Evolutionary conservation across 1,139 yeast species (phyloP).

Genomic region (Taphrina confusa): DNA sequence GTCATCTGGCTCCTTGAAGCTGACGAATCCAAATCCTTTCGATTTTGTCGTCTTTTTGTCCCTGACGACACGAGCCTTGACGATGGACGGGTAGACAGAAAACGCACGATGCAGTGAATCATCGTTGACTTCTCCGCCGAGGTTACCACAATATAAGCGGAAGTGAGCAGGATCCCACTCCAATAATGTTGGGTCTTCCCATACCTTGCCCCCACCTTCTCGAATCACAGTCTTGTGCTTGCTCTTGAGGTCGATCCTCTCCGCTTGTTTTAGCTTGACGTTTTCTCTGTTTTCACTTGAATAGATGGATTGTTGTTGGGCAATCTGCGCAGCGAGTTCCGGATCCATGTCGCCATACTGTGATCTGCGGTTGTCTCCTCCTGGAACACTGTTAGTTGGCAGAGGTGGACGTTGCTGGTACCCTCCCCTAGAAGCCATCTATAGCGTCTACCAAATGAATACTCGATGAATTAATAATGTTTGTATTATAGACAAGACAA

Average conservation of each 20-base stretch:
- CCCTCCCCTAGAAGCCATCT: constrained; percentile 10
- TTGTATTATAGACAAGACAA: no score
- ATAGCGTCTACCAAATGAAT: no score
- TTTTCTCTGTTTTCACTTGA: constrained; percentile 38
- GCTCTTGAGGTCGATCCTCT: constrained; percentile 33
- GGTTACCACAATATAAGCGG: constrained; percentile 71
- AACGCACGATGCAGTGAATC: constrained; percentile 58
- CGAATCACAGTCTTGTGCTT: constrained; percentile 50
- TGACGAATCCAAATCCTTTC: constrained; percentile 87
- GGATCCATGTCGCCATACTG: constrained; percentile 15
- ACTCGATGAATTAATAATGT: no score
- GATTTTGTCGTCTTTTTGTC: constrained; percentile 53
- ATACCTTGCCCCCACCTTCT: constrained; percentile 52
- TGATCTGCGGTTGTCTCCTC: neutral
- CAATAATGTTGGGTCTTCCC: constrained; percentile 55
- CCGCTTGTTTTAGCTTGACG: constrained; percentile 27
- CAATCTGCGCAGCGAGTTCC: constrained; percentile 41
- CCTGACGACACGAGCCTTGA: constrained; percentile 59
- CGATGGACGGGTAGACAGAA: constrained; percentile 53
- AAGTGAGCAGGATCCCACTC: constrained; percentile 72
- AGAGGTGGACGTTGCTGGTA: neutral
- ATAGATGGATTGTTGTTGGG: constrained; percentile 44
- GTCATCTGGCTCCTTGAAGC: constrained; percentile 64
- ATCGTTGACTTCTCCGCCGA: constrained; percentile 68
- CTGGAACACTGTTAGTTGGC: neutral